Evolutionary conservation across 345 rosid genomes (phyloP), one percentile per base, ranked within the genome.

Genomic region (Syzygium oleosum): DNA sequence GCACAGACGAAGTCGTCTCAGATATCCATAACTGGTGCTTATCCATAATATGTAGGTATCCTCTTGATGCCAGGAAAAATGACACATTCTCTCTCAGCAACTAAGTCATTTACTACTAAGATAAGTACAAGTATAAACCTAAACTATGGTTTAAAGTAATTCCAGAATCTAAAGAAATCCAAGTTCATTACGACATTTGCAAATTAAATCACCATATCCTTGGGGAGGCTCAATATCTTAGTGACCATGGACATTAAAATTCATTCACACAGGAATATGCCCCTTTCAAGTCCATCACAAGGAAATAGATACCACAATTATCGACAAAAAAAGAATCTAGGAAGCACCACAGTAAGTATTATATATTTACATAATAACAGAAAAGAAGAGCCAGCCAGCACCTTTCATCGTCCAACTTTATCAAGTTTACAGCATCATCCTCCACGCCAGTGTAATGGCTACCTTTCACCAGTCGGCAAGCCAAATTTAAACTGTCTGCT

Each of bases 371-470:
- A 15, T 46, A 87, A 77, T 63, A 56, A 56, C 23, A 84, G 9
- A 77, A 54, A 52, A 84, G 46, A 88, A 89, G 90, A 85, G 89
- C 85, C 91, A 89, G 52, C 43, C 52, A 91, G 49, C 88, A 97
- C 99, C 99, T 98, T 90, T 95, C 99, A 90, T 97, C 95, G 68
- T 93, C 97, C 88, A 95, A 91, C 92, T 96, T 96, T 92, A 98
- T 95, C 77, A 94, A 94, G 92, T 98, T 96, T 88, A 98, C 97
- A 86, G 98, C 99, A 94, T 96, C 99, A 89, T 98, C 99, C 93
- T 98, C 99, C 17, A 93, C 93, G 22, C 99, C 99, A 84, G 99
- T 98, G 94, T 97, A 98, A 91, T 96, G 98, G 91, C 99, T 96
- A 85, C 99, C 99, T 91, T 97, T 98, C 85, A 98, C 98, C 93